phyloP scores from a whole-genome alignment of 192 early-diverging fungal species.

The Backusella westeae region DNA sequence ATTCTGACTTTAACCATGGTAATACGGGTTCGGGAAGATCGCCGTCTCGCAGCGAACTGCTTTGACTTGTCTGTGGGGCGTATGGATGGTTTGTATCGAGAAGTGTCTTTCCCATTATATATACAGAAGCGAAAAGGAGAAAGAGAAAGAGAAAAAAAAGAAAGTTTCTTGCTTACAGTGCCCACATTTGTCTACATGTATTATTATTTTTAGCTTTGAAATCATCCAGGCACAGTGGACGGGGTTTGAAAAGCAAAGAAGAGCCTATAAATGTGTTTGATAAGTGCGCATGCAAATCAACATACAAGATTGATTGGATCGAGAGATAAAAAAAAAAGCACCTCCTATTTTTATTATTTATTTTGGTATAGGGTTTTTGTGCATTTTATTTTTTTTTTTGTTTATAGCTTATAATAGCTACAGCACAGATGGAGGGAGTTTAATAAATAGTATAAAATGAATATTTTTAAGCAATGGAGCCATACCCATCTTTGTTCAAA shows the following conservation, averaged over 20 bases:
- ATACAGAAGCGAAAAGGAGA: neutral
- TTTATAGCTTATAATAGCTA: neutral
- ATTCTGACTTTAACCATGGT: slow-evolving; percentile 29
- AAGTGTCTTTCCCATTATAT: neutral
- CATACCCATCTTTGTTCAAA: slow-evolving; percentile 1
- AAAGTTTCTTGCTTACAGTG: neutral
- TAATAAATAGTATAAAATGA: neutral
- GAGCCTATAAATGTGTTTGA: neutral
- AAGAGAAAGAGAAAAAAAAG: slow-evolving; percentile 12
- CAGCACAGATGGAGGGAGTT: neutral
- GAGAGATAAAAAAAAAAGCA: no score
- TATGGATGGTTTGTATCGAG: neutral
- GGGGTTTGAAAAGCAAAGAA: neutral
- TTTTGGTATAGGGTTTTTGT: neutral
- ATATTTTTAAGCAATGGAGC: neutral
- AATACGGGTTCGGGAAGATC: slow-evolving; percentile 30
- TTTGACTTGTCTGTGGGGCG: neutral
- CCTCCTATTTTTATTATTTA: neutral
- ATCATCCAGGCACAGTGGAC: neutral
- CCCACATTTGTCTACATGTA: neutral
- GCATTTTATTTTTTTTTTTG: neutral
- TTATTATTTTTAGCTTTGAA: neutral
- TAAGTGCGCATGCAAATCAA: neutral
- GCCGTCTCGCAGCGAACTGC: neutral
- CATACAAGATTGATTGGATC: neutral